Percentiles rank a stretch among this genome's conserved stretches.
Conservation (phyloP, 2,329 filamentous ascomycete species). For the Botryosphaeria dothidea region DNA sequence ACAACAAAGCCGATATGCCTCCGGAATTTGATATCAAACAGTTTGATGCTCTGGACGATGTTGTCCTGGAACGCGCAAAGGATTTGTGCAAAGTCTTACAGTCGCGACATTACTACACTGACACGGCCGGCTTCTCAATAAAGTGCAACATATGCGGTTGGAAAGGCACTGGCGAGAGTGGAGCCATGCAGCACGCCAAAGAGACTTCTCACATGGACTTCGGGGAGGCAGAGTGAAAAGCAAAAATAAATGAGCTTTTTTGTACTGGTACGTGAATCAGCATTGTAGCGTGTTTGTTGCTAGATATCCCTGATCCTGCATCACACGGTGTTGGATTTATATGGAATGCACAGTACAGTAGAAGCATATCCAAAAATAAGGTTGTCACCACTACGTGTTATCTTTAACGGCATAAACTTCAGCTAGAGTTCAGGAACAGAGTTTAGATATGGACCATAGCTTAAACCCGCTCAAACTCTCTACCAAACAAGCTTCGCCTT, state of each 20-base stretch:
- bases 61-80: constrained; percentile 59
- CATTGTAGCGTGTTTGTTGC: neutral
- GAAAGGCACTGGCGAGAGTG: constrained; percentile 66
- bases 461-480: neutral
- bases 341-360: neutral
- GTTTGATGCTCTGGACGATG: constrained; percentile 60
- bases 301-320: neutral
- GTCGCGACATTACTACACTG: constrained; percentile 80
- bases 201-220: constrained; percentile 62
- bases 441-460: neutral
- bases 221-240: constrained; percentile 39
- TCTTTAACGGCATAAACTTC: neutral
- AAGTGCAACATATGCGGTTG: constrained; percentile 74
- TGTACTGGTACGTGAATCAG: neutral
- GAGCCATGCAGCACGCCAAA: constrained; percentile 63
- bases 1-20: constrained; percentile 58
- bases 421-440: neutral
- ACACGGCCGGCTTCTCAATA: constrained; percentile 77
- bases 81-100: constrained; percentile 61
- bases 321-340: neutral
- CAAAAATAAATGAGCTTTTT: neutral
- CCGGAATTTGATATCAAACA: constrained; percentile 80
- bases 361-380: neutral
- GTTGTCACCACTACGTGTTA: neutral
- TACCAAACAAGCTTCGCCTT: neutral